Evolutionary conservation across 495 filamentous ascomycete genomes (phyloP), one percentile per base, ranked within the genome.

Genomic region (Zalerion maritima): DNA sequence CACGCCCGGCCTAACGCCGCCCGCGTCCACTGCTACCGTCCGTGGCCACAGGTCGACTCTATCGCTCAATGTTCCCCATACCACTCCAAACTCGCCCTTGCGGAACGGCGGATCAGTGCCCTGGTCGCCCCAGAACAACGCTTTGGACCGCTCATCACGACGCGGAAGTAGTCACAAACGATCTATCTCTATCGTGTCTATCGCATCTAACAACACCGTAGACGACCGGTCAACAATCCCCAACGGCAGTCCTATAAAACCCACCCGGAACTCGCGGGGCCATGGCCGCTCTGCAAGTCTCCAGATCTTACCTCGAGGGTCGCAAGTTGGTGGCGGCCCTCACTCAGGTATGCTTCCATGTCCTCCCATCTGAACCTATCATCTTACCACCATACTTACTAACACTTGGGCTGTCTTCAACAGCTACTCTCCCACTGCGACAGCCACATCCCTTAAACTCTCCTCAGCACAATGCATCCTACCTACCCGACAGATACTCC

Each of bases 121-220:
- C 11, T 46, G 43, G 40, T 48, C 47, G 31, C 40, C 37, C 31
- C 12, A 43, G 37, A 40, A 35, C 45, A 23, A 37, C 45, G 16
- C 41, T 50, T 27, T 49, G 44, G 42, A 47, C 39, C 18, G 33
- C 36, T 37, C 45, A 38, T 19, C 45, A 35, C 38, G 35, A 13
- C 19, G 43, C 12, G 56, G 55, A n/a, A 52, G 55, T 30, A 40
- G 47, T 20, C 71, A 75, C 36, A 67, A 65, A 35, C 56, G 87
- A 46, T 94, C 87, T 1, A 69, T 97, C 18, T 94, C 89, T n/a
- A 96, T 97, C 37, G 71, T 94, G 13, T 96, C 89, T 4, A 68
- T 96, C 38, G 81, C 81, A 10, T 75, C 69, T 27, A 72, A 74
- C 31, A 69, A 78, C 30, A 60, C 45, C 40, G 50, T 40, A 34